Conservation (phyloP, 1,284 basidiomycete genomes). For the Ganoderma resinaceum region DNA sequence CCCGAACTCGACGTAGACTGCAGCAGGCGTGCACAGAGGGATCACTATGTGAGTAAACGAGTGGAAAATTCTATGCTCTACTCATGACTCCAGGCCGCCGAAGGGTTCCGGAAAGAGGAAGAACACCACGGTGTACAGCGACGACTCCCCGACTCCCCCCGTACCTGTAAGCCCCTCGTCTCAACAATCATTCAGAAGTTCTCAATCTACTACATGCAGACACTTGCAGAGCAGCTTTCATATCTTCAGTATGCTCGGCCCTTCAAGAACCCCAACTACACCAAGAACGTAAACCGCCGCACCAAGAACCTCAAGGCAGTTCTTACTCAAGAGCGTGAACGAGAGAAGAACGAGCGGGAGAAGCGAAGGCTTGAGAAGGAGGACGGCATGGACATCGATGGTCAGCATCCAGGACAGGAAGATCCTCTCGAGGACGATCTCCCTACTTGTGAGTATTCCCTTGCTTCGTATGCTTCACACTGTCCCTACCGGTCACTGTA, state of each 20-base stretch:
- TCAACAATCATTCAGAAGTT: too few species aligned
- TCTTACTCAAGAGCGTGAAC: slow-evolving; percentile 76
- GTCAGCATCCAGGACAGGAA: slow-evolving; percentile 46
- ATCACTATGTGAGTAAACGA: not conserved
- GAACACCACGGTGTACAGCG: slow-evolving; percentile 32
- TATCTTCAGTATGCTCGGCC: slow-evolving; percentile 71
- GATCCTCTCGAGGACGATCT: slow-evolving; percentile 43
- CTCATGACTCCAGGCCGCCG: slow-evolving; percentile 45
- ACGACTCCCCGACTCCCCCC: slow-evolving; percentile 41
- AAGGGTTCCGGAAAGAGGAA: slow-evolving; percentile 41
- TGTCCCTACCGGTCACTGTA: slow-evolving; percentile 38
- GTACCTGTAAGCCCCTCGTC: slow-evolving; percentile 30
- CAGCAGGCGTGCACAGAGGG: not conserved
- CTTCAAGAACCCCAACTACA: slow-evolving; percentile 77
- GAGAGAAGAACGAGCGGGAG: slow-evolving; percentile 71
- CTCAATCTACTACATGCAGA: slow-evolving; percentile 43
- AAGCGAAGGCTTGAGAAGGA: slow-evolving; percentile 54
- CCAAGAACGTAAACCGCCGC: slow-evolving; percentile 70
- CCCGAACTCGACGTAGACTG: not conserved
- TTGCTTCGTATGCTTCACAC: not conserved
- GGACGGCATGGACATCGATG: slow-evolving; percentile 52
- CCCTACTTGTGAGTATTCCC: not conserved
- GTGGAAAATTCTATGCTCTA: slow-evolving; percentile 34
- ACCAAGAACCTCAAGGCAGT: slow-evolving; percentile 81
- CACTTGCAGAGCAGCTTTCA: slow-evolving; percentile 74